Evolutionary conservation across 1,284 basidiomycete genomes (phyloP), one percentile per base, ranked within the genome.

Genomic region (Ceraceosorus bombacis): DNA sequence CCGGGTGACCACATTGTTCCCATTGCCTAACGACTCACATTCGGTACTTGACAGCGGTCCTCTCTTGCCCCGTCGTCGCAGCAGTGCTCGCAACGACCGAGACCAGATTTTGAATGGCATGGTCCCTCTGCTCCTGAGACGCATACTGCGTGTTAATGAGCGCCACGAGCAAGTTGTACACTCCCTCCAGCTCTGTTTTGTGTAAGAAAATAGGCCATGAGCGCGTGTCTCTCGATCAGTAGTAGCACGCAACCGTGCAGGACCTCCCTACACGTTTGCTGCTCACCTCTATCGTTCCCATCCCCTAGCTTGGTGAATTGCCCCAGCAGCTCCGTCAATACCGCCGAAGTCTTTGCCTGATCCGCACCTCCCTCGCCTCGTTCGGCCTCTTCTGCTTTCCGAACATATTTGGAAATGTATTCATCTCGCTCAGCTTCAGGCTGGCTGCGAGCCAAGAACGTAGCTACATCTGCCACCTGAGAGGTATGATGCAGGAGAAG

Each of bases 131-230:
- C 5, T 62, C 58, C 5, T 60, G 54, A 36, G 57, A 51, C n/a
- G 36, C 41, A 46, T 46, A 41, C 41, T 58, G 53, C 37, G 67
- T 37, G 53, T 46, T 10, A 46, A 77, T 64, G 43, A 77, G 66
- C 36, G 69, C 57, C 40, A 62, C 58, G 53, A 76, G 58, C 10
- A 77, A 61, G 60, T 77, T 77, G 64, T 68, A 76, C 27, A 70
- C 62, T 12, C 75, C 75, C 55, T 77, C 75, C 36, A 77, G 58
- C 53, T 77, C 71, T 62, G 27, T 5, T 13, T 5, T 58, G 37
- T 6, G 36, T 39, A 38, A 12, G 54, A 5, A 6, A 39, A 5
- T n/a, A 39, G 17, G 51, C 3, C 12, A 38, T 3, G 51, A n/a
- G 38, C 51, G 27, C 27, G 27, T 27, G 27, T 27, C 27, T 27